A percentile compares a stretch with the other conserved stretches of the same genome.
These are phyloP conservation scores for Claviceps cyperi DNA, from an alignment of 2,329 filamentous ascomycete genomes.

Conservation along the genomic window DNA sequence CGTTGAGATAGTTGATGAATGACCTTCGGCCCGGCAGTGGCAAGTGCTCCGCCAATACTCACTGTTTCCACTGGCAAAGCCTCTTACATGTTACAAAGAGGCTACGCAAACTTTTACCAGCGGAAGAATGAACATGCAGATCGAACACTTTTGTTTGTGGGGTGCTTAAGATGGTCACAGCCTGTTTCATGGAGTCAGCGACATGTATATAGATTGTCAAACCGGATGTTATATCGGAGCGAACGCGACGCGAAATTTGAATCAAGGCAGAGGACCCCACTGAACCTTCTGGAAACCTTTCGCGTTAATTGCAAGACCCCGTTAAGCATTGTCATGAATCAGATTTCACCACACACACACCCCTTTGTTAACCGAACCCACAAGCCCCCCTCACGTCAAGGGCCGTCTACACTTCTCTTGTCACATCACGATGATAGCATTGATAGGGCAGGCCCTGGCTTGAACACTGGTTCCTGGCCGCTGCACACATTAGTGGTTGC, in stretches of 20 bases:
- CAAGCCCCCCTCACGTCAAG: neutral
- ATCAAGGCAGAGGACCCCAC: conserved; percentile 16
- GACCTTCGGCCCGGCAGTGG: too few species aligned
- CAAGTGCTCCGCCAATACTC: too few species aligned
- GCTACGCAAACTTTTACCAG: too few species aligned
- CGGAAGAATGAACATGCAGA: too few species aligned
- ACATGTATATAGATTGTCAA: too few species aligned
- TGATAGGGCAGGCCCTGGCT: neutral
- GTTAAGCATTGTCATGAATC: conserved; percentile 2
- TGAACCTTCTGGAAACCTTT: conserved; percentile 31
- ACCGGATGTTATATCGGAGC: too few species aligned
- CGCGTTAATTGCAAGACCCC: conserved; percentile 22
- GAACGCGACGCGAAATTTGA: neutral
- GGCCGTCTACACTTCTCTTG: neutral
- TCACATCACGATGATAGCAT: conserved; percentile 2
- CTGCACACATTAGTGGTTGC: conserved; percentile 3
- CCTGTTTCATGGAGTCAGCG: too few species aligned
- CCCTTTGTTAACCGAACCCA: conserved; percentile 1
- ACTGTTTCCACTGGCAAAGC: too few species aligned
- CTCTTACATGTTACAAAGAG: too few species aligned
- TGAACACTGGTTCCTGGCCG: neutral
- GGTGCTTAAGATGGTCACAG: too few species aligned
- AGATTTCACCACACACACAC: neutral
- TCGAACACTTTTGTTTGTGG: too few species aligned
- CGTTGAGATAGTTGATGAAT: too few species aligned